Evolutionary conservation across 148 eudicot genomes (phyloP).

Genomic region (Silene latifolia): DNA sequence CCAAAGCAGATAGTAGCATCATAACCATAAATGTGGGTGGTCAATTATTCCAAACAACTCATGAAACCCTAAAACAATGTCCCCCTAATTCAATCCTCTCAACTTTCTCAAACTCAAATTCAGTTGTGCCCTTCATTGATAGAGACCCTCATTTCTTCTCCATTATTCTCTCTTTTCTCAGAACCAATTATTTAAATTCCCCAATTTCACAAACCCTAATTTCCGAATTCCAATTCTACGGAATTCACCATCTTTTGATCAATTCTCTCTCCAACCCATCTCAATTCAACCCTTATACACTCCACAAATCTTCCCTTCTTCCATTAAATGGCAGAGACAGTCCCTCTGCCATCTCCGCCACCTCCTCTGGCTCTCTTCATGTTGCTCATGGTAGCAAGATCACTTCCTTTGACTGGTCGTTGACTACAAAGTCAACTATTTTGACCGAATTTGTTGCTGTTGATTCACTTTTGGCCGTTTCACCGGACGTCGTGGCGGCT

Average conservation of each 20-base stretch:
- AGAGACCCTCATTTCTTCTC: slow-evolving; percentile 89
- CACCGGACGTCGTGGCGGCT: slow-evolving; percentile 50
- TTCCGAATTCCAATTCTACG: slow-evolving; percentile 65
- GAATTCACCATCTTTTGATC: slow-evolving; percentile 54
- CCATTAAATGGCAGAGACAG: slow-evolving; percentile 71
- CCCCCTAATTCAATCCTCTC: slow-evolving; percentile 68
- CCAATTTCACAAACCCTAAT: slow-evolving; percentile 57
- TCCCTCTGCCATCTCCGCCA: slow-evolving; percentile 62
- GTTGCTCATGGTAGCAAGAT: slow-evolving; percentile 85
- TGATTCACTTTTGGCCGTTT: slow-evolving; percentile 65
- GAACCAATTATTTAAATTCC: slow-evolving; percentile 58
- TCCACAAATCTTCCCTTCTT: slow-evolving; percentile 52
- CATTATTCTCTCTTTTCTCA: slow-evolving; percentile 62
- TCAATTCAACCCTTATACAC: slow-evolving; percentile 66
- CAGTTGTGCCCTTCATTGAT: slow-evolving; percentile 58
- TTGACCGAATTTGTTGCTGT: slow-evolving; percentile 67
- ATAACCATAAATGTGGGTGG: slow-evolving; percentile 85
- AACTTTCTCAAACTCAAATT: slow-evolving; percentile 29
- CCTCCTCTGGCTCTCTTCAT: slow-evolving; percentile 58
- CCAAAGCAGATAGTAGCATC: slow-evolving; percentile 33
- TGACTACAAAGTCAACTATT: slow-evolving; percentile 59
- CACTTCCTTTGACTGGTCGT: slow-evolving; percentile 90
- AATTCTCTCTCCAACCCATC: slow-evolving; percentile 60
- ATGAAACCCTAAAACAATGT: slow-evolving; percentile 63
- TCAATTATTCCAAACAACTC: slow-evolving; percentile 75